These are phyloP conservation scores for Plectranthus barbatus DNA, from an alignment of 257 asterid genomes.

Conservation along the genomic window DNA sequence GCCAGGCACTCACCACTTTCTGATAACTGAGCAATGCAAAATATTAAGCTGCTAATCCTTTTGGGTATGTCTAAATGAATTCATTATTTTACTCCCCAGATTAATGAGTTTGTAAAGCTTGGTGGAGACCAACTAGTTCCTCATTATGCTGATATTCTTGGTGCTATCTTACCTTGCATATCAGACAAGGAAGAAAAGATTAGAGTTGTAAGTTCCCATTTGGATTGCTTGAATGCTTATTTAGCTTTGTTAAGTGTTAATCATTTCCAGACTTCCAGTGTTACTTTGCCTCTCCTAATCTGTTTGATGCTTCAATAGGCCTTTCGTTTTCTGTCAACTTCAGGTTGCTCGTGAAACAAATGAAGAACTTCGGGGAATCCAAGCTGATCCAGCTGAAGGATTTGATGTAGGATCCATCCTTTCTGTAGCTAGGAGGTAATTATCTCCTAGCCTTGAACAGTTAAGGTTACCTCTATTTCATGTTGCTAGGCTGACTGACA, in stretches of 20 bases:
- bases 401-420: conserved; percentile 90
- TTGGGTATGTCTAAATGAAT: conserved; percentile 16
- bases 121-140: conserved; percentile 99
- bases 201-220: conserved; percentile 63
- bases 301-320: conserved; percentile 9
- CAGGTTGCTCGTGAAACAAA: conserved; percentile 99
- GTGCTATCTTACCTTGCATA: conserved; percentile 95
- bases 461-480: conserved; percentile 4
- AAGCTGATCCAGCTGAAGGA: conserved; percentile 82
- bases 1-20: conserved; percentile 9
- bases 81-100: conserved; percentile 37
- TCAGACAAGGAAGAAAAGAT: conserved; percentile 98
- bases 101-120: conserved; percentile 96
- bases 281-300: background rate
- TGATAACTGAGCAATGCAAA: conserved; percentile 2
- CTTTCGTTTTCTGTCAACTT: conserved; percentile 11
- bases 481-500: background rate
- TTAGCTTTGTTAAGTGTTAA: background rate
- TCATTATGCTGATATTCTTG: conserved; percentile 92
- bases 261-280: background rate
- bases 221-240: conserved; percentile 2
- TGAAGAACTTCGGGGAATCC: conserved; percentile 83
- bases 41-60: background rate
- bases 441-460: conserved; percentile 4
- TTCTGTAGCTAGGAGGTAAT: conserved; percentile 81